Evolutionary conservation across 768 basidiomycete species (phyloP).

Genomic region (Termitomyces eurrhizus): DNA sequence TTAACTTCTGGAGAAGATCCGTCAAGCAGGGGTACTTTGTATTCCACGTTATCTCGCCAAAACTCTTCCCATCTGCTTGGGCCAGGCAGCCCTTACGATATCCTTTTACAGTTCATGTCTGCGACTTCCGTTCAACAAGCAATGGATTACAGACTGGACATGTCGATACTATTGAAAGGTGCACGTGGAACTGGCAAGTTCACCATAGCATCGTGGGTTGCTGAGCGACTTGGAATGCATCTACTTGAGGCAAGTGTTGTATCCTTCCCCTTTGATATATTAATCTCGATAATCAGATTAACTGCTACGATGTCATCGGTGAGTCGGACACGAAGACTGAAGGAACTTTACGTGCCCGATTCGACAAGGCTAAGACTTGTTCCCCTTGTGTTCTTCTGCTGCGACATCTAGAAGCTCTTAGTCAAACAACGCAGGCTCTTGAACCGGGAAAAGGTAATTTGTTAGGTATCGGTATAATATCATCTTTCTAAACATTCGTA

Average conservation of each 20-base stretch:
- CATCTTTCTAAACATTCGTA: constrained; percentile 1
- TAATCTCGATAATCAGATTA: constrained; percentile 47
- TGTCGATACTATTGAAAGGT: constrained; percentile 78
- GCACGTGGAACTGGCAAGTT: constrained; percentile 80
- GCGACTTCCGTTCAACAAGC: constrained; percentile 58
- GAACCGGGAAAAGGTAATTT: constrained; percentile 63
- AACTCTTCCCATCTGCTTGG: constrained; percentile 25
- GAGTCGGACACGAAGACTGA: constrained; percentile 78
- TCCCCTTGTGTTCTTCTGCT: constrained; percentile 85
- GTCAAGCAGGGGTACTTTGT: constrained; percentile 20
- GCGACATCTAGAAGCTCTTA: constrained; percentile 76
- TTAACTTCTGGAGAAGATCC: background rate
- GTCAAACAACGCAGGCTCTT: constrained; percentile 58
- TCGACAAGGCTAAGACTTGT: constrained; percentile 74
- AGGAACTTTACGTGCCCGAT: constrained; percentile 61
- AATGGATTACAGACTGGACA: constrained; percentile 54
- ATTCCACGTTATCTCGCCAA: constrained; percentile 18
- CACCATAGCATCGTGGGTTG: constrained; percentile 52
- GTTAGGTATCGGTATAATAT: background rate
- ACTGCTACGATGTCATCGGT: constrained; percentile 80
- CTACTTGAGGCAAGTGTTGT: constrained; percentile 58
- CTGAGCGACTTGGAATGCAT: constrained; percentile 69
- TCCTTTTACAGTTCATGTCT: constrained; percentile 52
- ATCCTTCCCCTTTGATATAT: background rate
- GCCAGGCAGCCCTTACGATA: constrained; percentile 34